These are phyloP conservation scores for Xerocomus minutiporus DNA, from an alignment of 1,284 basidiomycete genomes.

Conservation along the genomic window DNA sequence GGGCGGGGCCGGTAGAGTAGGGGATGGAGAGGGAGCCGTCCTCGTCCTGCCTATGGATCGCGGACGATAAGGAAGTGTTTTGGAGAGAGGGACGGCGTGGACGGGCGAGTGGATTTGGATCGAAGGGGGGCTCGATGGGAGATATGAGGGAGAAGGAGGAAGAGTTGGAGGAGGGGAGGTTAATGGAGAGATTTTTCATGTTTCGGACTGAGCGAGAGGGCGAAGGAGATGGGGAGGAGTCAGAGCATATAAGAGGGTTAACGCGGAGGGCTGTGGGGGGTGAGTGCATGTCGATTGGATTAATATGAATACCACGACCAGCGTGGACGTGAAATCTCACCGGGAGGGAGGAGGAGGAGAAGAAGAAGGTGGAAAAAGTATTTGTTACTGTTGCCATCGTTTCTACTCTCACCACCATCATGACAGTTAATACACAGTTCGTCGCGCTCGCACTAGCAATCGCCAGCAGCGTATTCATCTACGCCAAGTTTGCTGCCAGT, in stretches of 20 bases:
- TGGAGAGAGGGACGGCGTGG: slow-evolving; percentile 59
- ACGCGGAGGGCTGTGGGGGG: slow-evolving; percentile 58
- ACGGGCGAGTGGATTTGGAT: slow-evolving; percentile 28
- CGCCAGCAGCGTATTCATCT: slow-evolving; percentile 36
- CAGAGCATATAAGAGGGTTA: slow-evolving; percentile 47
- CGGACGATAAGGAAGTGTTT: slow-evolving; percentile 42
- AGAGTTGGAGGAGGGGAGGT: slow-evolving; percentile 57
- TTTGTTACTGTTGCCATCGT: slow-evolving; percentile 9
- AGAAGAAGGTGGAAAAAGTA: slow-evolving; percentile 20
- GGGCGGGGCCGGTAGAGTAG: slow-evolving; percentile 82
- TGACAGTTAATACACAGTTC: slow-evolving; percentile 31
- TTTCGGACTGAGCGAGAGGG: slow-evolving; percentile 55
- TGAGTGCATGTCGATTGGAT: slow-evolving; percentile 29
- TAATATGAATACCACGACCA: slow-evolving; percentile 43
- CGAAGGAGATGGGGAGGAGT: slow-evolving; percentile 47
- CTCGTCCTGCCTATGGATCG: slow-evolving; percentile 63
- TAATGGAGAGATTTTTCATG: slow-evolving; percentile 72
- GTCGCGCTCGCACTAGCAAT: slow-evolving; percentile 37
- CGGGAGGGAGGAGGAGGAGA: slow-evolving; percentile 13
- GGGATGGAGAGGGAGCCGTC: slow-evolving; percentile 59
- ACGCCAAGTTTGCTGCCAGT: slow-evolving; percentile 43
- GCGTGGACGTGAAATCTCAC: slow-evolving; percentile 35
- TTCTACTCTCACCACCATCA: slow-evolving; percentile 3
- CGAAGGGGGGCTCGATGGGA: slow-evolving; percentile 30
- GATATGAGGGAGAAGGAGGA: slow-evolving; percentile 47